These are phyloP conservation scores for Pichia norvegensis DNA, from an alignment of 1,139 yeast species.

Conservation along the genomic window DNA sequence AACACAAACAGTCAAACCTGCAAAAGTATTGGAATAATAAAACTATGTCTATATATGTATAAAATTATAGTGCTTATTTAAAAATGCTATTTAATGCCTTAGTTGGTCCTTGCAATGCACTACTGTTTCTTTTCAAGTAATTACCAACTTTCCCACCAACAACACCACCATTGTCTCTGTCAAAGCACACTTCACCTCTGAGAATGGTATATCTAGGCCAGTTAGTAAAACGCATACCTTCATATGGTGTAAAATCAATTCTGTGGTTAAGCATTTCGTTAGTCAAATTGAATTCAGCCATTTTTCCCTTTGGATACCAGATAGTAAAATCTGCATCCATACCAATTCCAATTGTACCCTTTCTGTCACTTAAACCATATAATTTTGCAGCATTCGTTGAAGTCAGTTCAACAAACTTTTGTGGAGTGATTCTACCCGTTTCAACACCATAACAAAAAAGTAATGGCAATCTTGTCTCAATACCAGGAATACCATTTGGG, in stretches of 20 bases:
- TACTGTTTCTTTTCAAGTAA: constrained; percentile 26
- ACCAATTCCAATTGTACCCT: constrained; percentile 66
- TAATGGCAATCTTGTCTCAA: constrained; percentile 39
- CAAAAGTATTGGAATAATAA: no score
- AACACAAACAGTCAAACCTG: no score
- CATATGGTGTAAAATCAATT: constrained; percentile 41
- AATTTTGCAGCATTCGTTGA: constrained; percentile 44
- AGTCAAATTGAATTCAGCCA: constrained; percentile 27
- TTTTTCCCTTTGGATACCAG: constrained; percentile 53
- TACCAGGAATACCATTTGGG: constrained; percentile 41
- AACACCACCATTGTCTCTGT: constrained; percentile 30
- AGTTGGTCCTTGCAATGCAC: constrained; percentile 9
- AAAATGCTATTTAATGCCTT: constrained; percentile 4
- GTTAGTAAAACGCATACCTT: constrained; percentile 35
- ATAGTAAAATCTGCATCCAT: constrained; percentile 78
- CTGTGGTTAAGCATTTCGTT: constrained; percentile 36
- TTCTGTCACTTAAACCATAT: constrained; percentile 60
- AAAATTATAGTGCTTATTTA: not conserved
- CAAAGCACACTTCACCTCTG: constrained; percentile 33
- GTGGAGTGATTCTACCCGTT: constrained; percentile 34
- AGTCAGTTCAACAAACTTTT: constrained; percentile 31
- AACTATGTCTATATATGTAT: not conserved
- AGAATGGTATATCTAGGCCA: constrained; percentile 41
- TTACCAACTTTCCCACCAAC: constrained; percentile 21
- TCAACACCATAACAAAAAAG: constrained; percentile 37